These are phyloP conservation scores for Phylloporus rhodoxanthus DNA, from an alignment of 768 basidiomycete species.

Conservation along the genomic window DNA sequence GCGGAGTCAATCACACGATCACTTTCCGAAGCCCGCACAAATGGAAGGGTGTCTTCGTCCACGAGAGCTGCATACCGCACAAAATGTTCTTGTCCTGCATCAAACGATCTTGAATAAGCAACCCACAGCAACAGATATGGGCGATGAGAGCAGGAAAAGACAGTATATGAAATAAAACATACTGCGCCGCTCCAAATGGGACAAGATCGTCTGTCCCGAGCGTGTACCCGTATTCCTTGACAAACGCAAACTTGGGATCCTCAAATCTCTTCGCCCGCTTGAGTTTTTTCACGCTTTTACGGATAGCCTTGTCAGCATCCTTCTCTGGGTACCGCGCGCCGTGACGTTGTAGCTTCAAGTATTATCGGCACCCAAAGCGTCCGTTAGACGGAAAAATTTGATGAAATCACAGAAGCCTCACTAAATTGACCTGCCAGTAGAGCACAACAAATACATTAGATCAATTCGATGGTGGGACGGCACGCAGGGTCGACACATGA, in stretches of 20 bases:
- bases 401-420: not conserved
- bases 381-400: no score
- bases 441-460: no score
- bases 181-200: conserved; percentile 63
- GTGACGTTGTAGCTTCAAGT: conserved; percentile 75
- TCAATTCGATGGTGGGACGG: no score
- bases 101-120: conserved; percentile 34
- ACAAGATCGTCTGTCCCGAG: conserved; percentile 56
- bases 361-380: not conserved
- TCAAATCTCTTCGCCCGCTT: conserved; percentile 38
- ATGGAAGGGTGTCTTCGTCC: conserved; percentile 40
- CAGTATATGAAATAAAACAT: conserved; percentile 49
- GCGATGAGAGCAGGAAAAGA: no score
- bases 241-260: conserved; percentile 45
- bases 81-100: conserved; percentile 46
- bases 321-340: conserved; percentile 61
- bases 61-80: conserved; percentile 48
- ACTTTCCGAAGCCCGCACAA: conserved; percentile 42
- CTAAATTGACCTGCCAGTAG: conserved; percentile 14
- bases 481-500: no score
- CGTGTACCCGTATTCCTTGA: conserved; percentile 49
- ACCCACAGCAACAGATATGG: not conserved
- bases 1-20: conserved; percentile 60
- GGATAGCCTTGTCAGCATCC: conserved; percentile 37
- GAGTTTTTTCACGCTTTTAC: conserved; percentile 47